Evolutionary conservation across 2,329 filamentous ascomycete genomes (phyloP).

Genomic region (Boeremia lycopersici): DNA sequence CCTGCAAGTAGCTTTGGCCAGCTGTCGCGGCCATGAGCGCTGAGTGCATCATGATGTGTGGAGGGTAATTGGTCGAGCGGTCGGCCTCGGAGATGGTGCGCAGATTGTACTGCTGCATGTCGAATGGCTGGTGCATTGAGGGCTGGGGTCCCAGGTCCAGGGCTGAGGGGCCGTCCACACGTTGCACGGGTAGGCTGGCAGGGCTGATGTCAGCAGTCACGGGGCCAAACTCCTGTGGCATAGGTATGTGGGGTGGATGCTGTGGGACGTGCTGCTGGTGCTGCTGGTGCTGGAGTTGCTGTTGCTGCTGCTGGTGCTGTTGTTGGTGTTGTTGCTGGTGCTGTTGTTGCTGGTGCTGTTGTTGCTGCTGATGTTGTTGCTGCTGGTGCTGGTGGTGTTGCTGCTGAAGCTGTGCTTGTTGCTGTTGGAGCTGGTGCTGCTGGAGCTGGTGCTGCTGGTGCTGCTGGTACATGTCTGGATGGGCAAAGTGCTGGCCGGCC

Average conservation of each 20-base stretch:
- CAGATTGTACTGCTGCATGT: conserved; percentile 41
- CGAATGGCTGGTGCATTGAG: conserved; percentile 41
- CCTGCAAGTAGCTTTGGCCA: conserved; percentile 42
- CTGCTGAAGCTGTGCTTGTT: neutral
- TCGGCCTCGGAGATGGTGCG: conserved; percentile 44
- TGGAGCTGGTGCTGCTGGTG: neutral
- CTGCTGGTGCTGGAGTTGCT: conserved; percentile 3
- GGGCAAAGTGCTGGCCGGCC: conserved; percentile 22
- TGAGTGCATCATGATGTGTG: conserved; percentile 45
- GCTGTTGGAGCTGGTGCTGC: neutral
- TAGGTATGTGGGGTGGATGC: conserved; percentile 33
- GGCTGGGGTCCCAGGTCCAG: conserved; percentile 41
- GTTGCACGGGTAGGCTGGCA: conserved; percentile 40
- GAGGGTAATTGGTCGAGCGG: conserved; percentile 31
- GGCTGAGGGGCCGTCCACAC: conserved; percentile 38
- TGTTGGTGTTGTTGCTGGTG: neutral
- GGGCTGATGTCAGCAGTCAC: conserved; percentile 45
- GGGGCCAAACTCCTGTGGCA: conserved; percentile 36
- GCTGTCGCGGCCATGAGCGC: conserved; percentile 43
- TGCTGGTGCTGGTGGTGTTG: neutral
- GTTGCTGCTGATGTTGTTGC: neutral
- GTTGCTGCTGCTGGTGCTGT: neutral
- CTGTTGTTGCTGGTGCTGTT: neutral
- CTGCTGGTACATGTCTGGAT: conserved; percentile 16
- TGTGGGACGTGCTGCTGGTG: conserved; percentile 19